phyloP scores from a whole-genome alignment of 305 asterid genomes.

The Fraxinus baroniana region DNA sequence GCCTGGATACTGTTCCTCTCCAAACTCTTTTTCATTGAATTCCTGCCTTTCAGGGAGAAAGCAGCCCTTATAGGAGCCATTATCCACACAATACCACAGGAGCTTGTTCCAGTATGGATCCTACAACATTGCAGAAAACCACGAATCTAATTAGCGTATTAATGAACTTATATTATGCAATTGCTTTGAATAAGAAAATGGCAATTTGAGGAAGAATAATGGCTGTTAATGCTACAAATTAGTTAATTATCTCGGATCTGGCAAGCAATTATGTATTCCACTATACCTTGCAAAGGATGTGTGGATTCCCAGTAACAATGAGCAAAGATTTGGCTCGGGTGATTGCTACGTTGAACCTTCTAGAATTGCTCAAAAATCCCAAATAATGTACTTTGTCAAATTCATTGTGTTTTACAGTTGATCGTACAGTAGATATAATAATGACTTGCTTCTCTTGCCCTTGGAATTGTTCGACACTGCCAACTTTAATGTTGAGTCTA shows the following conservation, averaged over 20 bases:
- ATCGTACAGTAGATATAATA: conserved; percentile 89
- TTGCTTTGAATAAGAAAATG: neutral
- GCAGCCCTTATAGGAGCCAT: conserved; percentile 76
- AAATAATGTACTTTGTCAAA: conserved; percentile 67
- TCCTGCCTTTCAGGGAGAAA: conserved; percentile 66
- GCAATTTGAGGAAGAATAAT: neutral
- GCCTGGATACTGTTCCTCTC: conserved; percentile 10
- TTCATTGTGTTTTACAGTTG: conserved; percentile 79
- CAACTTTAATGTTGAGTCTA: conserved; percentile 54
- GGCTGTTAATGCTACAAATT: neutral
- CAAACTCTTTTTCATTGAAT: conserved; percentile 24
- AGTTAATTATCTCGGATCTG: neutral
- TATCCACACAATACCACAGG: conserved; percentile 83
- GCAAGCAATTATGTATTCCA: neutral
- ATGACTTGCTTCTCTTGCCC: conserved; percentile 88
- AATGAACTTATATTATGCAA: neutral
- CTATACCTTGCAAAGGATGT: conserved; percentile 86
- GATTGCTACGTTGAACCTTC: conserved; percentile 86
- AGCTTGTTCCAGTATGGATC: conserved; percentile 77
- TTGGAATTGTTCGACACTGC: conserved; percentile 95
- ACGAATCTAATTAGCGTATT: conserved; percentile 11
- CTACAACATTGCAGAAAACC: conserved; percentile 43
- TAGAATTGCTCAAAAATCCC: conserved; percentile 93
- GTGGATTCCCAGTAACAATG: conserved; percentile 87
- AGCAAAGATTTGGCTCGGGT: conserved; percentile 88